Evolutionary conservation across 352 stramenopile species (phyloP).

Genomic region (Lagenidium sp.): DNA sequence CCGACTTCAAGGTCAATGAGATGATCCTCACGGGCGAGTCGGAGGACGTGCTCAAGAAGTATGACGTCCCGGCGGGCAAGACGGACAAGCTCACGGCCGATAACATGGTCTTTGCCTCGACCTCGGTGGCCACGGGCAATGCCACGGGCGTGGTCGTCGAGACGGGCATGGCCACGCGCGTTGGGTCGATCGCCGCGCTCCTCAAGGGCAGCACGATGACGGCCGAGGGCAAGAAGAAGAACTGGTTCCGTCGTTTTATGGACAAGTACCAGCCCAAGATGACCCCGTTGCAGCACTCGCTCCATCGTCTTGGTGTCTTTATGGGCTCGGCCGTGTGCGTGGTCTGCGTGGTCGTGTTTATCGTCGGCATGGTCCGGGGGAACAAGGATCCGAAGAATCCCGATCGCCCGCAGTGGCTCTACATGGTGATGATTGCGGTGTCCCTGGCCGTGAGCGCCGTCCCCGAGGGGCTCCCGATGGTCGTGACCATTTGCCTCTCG

Average conservation of each 20-base stretch:
- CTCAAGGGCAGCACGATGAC: slow-evolving; percentile 23
- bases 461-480: slow-evolving; percentile 64
- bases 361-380: slow-evolving; percentile 76
- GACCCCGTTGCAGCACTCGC: slow-evolving; percentile 86
- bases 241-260: slow-evolving; percentile 40
- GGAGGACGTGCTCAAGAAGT: slow-evolving; percentile 67
- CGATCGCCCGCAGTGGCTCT: slow-evolving; percentile 82
- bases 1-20: slow-evolving; percentile 88
- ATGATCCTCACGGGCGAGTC: slow-evolving; percentile 92
- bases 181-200: slow-evolving; percentile 50
- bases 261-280: slow-evolving; percentile 64
- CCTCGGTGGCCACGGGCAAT: slow-evolving; percentile 52
- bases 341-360: slow-evolving; percentile 86
- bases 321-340: slow-evolving; percentile 86
- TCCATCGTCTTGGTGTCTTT: slow-evolving; percentile 93
- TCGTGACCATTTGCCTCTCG: slow-evolving; percentile 69
- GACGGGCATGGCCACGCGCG: slow-evolving; percentile 52
- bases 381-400: slow-evolving; percentile 61
- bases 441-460: slow-evolving; percentile 75
- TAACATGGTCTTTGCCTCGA: slow-evolving; percentile 93
- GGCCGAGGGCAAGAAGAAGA: slow-evolving; percentile 30
- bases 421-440: slow-evolving; percentile 93
- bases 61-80: slow-evolving; percentile 29
- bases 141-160: slow-evolving; percentile 50
- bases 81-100: slow-evolving; percentile 50